Conservation (phyloP, 495 filamentous ascomycete species). For the Jackrogersella multiformis region DNA sequence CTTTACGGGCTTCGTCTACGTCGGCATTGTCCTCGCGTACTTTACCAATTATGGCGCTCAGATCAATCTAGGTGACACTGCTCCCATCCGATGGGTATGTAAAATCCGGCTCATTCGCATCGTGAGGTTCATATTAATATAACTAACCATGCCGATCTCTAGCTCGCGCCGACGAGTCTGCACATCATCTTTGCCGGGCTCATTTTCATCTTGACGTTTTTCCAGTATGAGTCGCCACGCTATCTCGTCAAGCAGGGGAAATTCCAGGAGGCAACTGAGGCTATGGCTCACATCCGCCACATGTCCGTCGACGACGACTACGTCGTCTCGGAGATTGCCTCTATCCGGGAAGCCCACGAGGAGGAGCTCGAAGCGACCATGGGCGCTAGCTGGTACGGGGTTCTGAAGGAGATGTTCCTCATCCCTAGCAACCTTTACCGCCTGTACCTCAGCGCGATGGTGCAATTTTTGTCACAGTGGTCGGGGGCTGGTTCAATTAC, state of each 20-base stretch:
- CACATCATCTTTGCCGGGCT: slow-evolving; percentile 78
- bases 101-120: not conserved
- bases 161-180: slow-evolving; percentile 70
- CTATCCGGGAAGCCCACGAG: slow-evolving; percentile 59
- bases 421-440: slow-evolving; percentile 70
- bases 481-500: slow-evolving; percentile 75
- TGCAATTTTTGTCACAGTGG: slow-evolving; percentile 73
- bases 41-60: slow-evolving; percentile 68
- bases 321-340: slow-evolving; percentile 59
- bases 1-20: slow-evolving; percentile 70
- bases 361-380: slow-evolving; percentile 67
- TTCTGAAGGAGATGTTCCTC: slow-evolving; percentile 68
- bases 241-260: slow-evolving; percentile 64
- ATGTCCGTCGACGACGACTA: slow-evolving; percentile 60
- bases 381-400: slow-evolving; percentile 62
- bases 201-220: slow-evolving; percentile 70
- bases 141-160: not conserved
- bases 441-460: slow-evolving; percentile 65
- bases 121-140: not conserved
- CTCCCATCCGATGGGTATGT: slow-evolving; percentile 66
- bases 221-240: slow-evolving; percentile 70
- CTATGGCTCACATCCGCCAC: slow-evolving; percentile 60
- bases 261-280: slow-evolving; percentile 54
- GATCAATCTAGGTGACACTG: slow-evolving; percentile 64
- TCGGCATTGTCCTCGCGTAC: slow-evolving; percentile 69